A percentile compares a stretch with the other conserved stretches of the same genome.
Conservation (phyloP, 129 eudicot species). For the Kitagawia praeruptora region DNA sequence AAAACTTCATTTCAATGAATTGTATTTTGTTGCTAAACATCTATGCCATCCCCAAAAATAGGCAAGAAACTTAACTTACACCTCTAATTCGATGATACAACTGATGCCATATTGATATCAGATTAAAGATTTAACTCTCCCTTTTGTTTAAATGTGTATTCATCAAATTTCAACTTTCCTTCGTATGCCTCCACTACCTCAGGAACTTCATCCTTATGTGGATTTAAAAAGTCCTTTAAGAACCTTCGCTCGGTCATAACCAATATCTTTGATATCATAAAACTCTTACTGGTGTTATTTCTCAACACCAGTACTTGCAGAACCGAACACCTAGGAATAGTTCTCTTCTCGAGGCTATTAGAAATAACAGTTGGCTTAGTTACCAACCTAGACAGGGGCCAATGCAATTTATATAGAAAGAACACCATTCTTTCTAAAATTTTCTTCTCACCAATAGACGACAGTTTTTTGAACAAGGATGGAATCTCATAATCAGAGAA, state of each 20-base stretch:
- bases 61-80: neutral
- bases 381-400: neutral
- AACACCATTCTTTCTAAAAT: neutral
- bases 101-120: too few relatives aligned
- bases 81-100: too few relatives aligned
- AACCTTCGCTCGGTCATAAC: neutral
- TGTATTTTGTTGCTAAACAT: neutral
- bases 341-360: neutral
- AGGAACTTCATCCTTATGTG: neutral
- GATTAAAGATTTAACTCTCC: neutral
- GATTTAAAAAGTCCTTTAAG: neutral
- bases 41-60: neutral
- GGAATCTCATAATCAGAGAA: constrained; percentile 11
- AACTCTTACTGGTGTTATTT: neutral
- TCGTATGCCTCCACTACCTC: neutral
- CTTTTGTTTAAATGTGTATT: neutral
- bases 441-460: constrained; percentile 8
- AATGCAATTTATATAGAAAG: constrained; percentile 5
- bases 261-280: neutral
- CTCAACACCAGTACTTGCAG: neutral
- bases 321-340: neutral
- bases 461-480: neutral
- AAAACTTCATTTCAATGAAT: neutral
- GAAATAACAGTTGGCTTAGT: neutral
- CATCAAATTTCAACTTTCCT: neutral